Evolutionary conservation across 345 rosid species (phyloP).

Genomic region (Psidium guajava): DNA sequence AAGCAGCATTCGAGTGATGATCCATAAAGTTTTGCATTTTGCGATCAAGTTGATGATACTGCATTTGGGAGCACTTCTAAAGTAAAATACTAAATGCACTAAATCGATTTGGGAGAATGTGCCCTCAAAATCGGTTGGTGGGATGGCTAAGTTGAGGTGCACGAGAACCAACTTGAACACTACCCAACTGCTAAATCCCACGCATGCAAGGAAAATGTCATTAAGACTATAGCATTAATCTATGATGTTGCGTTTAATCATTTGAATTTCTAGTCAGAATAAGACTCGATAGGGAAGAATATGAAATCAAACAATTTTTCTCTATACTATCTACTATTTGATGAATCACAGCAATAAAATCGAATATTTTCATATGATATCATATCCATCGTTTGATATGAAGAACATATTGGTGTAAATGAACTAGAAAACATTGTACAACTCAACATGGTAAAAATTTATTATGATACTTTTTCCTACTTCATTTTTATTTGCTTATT

Average conservation of each 20-base stretch:
- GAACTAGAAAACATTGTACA: too few species aligned
- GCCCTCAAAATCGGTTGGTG: neutral
- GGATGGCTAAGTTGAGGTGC: neutral
- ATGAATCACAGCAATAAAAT: too few species aligned
- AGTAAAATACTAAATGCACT: neutral
- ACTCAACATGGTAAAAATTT: too few species aligned
- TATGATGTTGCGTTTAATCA: neutral
- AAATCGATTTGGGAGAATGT: neutral
- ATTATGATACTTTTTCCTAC: too few species aligned
- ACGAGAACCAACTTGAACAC: neutral
- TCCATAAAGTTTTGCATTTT: neutral
- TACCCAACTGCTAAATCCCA: neutral
- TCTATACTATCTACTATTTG: too few species aligned
- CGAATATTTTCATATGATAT: too few species aligned
- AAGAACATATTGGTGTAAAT: too few species aligned
- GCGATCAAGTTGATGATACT: neutral
- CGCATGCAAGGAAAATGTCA: neutral
- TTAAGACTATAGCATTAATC: neutral
- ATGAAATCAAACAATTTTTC: too few species aligned
- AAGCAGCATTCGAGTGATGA: neutral
- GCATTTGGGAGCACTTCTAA: neutral
- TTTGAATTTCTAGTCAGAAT: too few species aligned
- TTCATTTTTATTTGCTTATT: too few species aligned
- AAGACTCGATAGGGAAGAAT: too few species aligned
- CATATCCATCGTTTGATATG: too few species aligned